phyloP scores from a whole-genome alignment of 306 rosid species.

The Cicer judaicum region DNA sequence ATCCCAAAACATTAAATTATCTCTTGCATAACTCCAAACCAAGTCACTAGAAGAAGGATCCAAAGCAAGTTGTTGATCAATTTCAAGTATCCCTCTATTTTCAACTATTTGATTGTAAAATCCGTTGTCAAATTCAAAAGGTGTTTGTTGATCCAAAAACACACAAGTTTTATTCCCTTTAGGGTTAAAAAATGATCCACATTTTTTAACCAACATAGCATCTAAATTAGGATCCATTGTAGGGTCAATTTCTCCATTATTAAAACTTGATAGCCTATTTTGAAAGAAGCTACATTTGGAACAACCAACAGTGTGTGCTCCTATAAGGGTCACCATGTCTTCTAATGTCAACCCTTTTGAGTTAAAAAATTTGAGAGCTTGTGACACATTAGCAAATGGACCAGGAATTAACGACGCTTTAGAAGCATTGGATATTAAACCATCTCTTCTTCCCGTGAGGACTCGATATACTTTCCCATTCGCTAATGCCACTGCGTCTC shows the following conservation, averaged over 20 bases:
- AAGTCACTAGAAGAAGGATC: constrained; percentile 41
- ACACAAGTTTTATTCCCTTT: background rate
- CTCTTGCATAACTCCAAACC: constrained; percentile 45
- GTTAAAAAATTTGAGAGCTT: constrained; percentile 39
- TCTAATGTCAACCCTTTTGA: constrained; percentile 45
- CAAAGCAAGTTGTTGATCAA: constrained; percentile 59
- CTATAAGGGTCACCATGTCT: constrained; percentile 68
- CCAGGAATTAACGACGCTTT: constrained; percentile 50
- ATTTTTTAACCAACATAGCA: constrained; percentile 22
- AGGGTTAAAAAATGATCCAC: constrained; percentile 1
- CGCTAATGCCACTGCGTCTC: constrained; percentile 53
- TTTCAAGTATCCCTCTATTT: constrained; percentile 52
- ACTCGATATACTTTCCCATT: constrained; percentile 53
- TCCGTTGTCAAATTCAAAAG: constrained; percentile 48
- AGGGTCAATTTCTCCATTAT: constrained; percentile 40
- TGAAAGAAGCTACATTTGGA: constrained; percentile 52
- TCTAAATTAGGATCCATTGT: constrained; percentile 56
- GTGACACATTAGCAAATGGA: constrained; percentile 45
- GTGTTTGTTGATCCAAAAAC: constrained; percentile 56
- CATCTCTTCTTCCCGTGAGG: constrained; percentile 59
- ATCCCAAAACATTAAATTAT: constrained; percentile 26
- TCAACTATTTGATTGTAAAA: constrained; percentile 44
- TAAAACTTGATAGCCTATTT: constrained; percentile 41
- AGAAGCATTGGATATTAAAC: constrained; percentile 44
- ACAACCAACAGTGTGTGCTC: constrained; percentile 71